A percentile compares a stretch with the other conserved stretches of the same genome.
Conservation (phyloP, 2,329 filamentous ascomycete genomes). For the Cercospora sp. region DNA sequence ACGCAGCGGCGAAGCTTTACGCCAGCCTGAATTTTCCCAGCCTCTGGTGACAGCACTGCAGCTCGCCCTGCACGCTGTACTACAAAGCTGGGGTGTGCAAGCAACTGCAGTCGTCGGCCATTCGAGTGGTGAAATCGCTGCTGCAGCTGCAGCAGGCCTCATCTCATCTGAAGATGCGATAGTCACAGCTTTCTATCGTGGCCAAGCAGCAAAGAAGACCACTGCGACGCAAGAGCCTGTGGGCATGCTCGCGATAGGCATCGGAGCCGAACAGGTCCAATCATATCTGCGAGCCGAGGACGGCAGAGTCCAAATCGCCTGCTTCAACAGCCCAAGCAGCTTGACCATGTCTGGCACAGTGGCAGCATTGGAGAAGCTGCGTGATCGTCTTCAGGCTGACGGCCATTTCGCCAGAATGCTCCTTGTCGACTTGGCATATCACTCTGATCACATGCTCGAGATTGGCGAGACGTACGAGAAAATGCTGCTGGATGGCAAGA, state of each 20-base stretch:
- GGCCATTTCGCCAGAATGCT: conserved; percentile 40
- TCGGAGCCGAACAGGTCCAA: conserved; percentile 30
- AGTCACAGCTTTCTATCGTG: conserved; percentile 22
- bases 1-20: neutral
- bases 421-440: conserved; percentile 46
- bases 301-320: conserved; percentile 8
- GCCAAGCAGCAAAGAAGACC: neutral
- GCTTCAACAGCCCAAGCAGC: conserved; percentile 42
- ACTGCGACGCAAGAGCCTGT: conserved; percentile 21
- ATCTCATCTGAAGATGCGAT: conserved; percentile 23
- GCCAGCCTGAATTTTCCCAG: conserved; percentile 9
- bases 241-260: conserved; percentile 39
- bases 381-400: neutral
- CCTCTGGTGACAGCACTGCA: conserved; percentile 20
- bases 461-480: neutral
- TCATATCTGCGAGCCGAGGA: conserved; percentile 14
- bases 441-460: conserved; percentile 41
- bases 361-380: neutral
- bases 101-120: conserved; percentile 35
- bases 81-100: conserved; percentile 19
- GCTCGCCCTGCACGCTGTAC: conserved; percentile 9
- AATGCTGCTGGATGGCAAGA: neutral
- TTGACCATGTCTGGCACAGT: conserved; percentile 47
- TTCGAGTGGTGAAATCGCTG: conserved; percentile 37
- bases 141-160: conserved; percentile 32